Evolutionary conservation across 106 monocot species (phyloP).

Genomic region (Allium fistulosum): DNA sequence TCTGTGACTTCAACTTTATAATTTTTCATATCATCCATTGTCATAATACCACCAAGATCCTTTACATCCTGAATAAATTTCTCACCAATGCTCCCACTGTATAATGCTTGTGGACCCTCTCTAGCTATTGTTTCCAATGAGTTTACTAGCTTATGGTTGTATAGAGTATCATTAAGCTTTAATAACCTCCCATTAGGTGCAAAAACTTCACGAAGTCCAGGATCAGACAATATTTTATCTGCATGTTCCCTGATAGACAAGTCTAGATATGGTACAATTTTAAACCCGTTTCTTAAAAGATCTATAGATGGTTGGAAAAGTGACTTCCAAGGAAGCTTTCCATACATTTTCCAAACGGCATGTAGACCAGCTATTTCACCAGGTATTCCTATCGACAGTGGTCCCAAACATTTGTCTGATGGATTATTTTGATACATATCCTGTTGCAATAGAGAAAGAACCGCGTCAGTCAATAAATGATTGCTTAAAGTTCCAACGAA

Average conservation of each 20-base stretch:
- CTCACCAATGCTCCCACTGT: conserved; percentile 67
- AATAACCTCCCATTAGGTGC: conserved; percentile 46
- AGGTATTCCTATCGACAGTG: conserved; percentile 63
- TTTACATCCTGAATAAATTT: conserved; percentile 54
- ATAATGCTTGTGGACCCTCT: conserved; percentile 58
- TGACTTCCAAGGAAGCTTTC: conserved; percentile 63
- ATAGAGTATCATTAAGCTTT: conserved; percentile 33
- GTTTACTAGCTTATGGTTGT: conserved; percentile 46
- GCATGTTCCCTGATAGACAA: conserved; percentile 1
- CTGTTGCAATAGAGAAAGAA: conserved; percentile 44
- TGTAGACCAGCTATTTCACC: conserved; percentile 60
- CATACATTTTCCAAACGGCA: conserved; percentile 44
- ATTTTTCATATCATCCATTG: conserved; percentile 59
- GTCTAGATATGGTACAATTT: conserved; percentile 38
- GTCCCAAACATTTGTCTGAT: conserved; percentile 37
- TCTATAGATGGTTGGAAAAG: conserved; percentile 70
- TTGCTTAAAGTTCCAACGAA: too few species aligned
- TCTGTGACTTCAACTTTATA: conserved; percentile 45
- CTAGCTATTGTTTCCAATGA: conserved; percentile 56
- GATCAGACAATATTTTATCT: conserved; percentile 41
- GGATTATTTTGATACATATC: conserved; percentile 69
- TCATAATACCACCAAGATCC: conserved; percentile 56
- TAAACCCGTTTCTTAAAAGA: conserved; percentile 67
- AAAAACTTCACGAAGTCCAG: conserved; percentile 54
- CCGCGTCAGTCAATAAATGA: too few species aligned